Evolutionary conservation across 371 early-diverging fungal species (phyloP), one percentile per base, ranked within the genome.

Genomic region (Mortierella sp.): DNA sequence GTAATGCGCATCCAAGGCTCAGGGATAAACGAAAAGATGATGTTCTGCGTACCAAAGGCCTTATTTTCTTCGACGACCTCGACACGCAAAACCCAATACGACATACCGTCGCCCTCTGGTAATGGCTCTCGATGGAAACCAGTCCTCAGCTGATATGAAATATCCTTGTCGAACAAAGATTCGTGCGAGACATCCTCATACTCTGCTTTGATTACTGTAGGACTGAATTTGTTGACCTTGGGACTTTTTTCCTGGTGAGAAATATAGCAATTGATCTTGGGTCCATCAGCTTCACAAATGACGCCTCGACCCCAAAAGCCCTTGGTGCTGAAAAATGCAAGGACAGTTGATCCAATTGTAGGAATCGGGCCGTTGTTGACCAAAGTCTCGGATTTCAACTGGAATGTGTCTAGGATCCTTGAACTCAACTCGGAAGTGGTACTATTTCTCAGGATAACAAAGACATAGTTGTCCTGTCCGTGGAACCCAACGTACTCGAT

Each of bases 1-100:
- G 57, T 66, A 40, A 52, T 49, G 9, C 76, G 72, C 69, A 72
- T 75, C 81, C 81, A 80, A 10, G 81, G 81, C 49, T 80, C 81
- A 0, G 81, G 75, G 30, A 75, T 62, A 35, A 80, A 80, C 18
- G 81, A 75, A 35, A 80, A 72, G 0, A 75, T 51, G 55, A 66
- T 35, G 2, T 62, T 65, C 14, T 68, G 39, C 1, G 74, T 60
- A 39, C 32, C 57, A 20, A 30, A 8, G 5, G 14, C 10, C 28
- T 30, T 10, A 39, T 60, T 39, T 26, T 32, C 67, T 24, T 70
- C 62, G 20, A 68, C 28, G 35, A 83, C 51, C 30, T 77, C 73
- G 18, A 83, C 73, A 57, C 77, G 70, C 6, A 70, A 69, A 11
- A 83, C 73, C 73, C 73, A 83, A 52, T 83, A 83, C 26, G 62